Percentiles rank a stretch among this genome's conserved stretches.
Conservation (phyloP, 805 yeast species). For the Saccharomycopsis amapae region DNA sequence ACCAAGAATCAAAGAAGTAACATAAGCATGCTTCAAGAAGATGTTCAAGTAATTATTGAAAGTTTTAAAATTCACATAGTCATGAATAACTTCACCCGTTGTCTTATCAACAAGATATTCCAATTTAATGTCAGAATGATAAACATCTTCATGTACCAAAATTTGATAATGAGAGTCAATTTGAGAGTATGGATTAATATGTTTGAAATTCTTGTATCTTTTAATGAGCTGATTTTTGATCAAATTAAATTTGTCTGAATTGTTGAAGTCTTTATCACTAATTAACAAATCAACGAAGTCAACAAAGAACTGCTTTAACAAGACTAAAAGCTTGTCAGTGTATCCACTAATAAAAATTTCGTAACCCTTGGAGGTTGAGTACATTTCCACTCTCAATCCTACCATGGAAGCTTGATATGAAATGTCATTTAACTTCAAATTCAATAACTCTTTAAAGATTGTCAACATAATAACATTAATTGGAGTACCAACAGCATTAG, state of each 20-base stretch:
- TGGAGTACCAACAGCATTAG: constrained; percentile 55
- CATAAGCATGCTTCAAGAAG: constrained; percentile 45
- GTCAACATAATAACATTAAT: constrained; percentile 49
- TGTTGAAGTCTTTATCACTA: constrained; percentile 16
- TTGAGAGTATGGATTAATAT: constrained; percentile 71
- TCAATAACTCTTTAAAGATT: constrained; percentile 61
- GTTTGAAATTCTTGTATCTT: constrained; percentile 61
- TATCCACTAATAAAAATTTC: constrained; percentile 67
- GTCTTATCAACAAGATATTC: constrained; percentile 33
- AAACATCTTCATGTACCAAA: constrained; percentile 65
- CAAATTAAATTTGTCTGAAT: constrained; percentile 51
- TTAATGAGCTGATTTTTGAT: constrained; percentile 58
- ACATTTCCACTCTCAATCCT: constrained; percentile 55
- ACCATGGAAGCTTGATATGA: constrained; percentile 83
- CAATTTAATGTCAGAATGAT: constrained; percentile 56
- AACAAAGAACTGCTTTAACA: constrained; percentile 54
- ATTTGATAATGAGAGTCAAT: constrained; percentile 55
- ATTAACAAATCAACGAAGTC: constrained; percentile 32
- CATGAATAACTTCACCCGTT: constrained; percentile 33
- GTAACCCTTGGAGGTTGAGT: constrained; percentile 62
- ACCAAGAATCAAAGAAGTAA: constrained; percentile 74
- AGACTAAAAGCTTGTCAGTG: constrained; percentile 66
- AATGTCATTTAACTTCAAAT: constrained; percentile 66
- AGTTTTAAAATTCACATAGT: constrained; percentile 39
- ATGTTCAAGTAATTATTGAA: constrained; percentile 36